Evolutionary conservation across 2,329 filamentous ascomycete species (phyloP).

Genomic region (Diaporthe nobilis): DNA sequence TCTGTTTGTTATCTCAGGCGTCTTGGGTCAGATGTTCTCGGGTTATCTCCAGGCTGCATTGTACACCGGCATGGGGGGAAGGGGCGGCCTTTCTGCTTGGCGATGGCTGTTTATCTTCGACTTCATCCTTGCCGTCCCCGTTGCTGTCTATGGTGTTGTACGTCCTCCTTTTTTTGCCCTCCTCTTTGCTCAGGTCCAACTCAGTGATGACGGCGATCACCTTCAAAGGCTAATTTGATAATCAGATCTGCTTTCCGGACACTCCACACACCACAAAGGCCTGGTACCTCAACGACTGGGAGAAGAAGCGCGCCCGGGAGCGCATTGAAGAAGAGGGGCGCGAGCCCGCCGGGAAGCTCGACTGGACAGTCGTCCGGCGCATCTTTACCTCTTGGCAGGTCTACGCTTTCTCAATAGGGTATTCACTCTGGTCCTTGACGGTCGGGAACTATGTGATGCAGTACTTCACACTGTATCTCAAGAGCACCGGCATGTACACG

Average conservation of each 20-base stretch:
- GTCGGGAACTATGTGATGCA: constrained; percentile 57
- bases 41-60: constrained; percentile 54
- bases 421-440: constrained; percentile 56
- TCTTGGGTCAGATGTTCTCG: constrained; percentile 59
- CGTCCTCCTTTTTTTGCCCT: background rate
- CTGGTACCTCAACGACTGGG: constrained; percentile 63
- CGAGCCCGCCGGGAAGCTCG: constrained; percentile 53
- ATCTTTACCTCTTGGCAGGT: constrained; percentile 60
- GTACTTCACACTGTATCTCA: constrained; percentile 58
- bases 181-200: background rate
- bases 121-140: constrained; percentile 54
- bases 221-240: background rate
- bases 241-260: constrained; percentile 56
- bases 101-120: constrained; percentile 58
- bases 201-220: background rate
- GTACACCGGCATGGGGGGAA: constrained; percentile 53
- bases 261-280: constrained; percentile 59
- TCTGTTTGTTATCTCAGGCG: constrained; percentile 70
- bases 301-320: constrained; percentile 74
- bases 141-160: constrained; percentile 52
- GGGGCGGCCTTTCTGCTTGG: constrained; percentile 52
- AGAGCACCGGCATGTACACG: constrained; percentile 51
- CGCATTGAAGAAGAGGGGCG: constrained; percentile 74
- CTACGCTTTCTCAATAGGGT: constrained; percentile 58
- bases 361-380: constrained; percentile 54